Conservation (phyloP, 805 yeast genomes). For the Sugiyamaella qingdaonensis region DNA sequence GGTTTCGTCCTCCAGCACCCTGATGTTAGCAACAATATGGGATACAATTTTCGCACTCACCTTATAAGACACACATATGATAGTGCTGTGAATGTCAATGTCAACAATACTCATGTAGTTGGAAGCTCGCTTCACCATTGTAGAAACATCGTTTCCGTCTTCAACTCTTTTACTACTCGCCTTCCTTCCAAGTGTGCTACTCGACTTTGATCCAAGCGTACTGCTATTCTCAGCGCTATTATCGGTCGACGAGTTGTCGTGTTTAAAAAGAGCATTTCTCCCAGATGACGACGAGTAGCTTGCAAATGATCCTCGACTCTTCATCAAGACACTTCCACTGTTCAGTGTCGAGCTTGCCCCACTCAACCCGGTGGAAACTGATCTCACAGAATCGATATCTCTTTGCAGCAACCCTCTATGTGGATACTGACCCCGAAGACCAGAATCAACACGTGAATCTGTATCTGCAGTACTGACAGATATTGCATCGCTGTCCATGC, state of each 20-base stretch:
- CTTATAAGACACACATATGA: slow-evolving; percentile 67
- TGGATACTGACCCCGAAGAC: neutral
- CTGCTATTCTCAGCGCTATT: slow-evolving; percentile 5
- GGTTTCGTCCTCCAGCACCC: slow-evolving; percentile 63
- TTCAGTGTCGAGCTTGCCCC: slow-evolving; percentile 11
- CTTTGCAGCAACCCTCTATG: slow-evolving; percentile 12
- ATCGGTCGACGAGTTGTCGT: slow-evolving; percentile 6
- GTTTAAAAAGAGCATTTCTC: slow-evolving; percentile 1
- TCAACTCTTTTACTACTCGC: slow-evolving; percentile 8
- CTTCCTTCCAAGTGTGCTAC: slow-evolving; percentile 7
- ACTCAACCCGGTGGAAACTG: slow-evolving; percentile 13
- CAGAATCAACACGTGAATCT: neutral
- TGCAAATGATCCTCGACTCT: slow-evolving; percentile 5
- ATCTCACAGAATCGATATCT: slow-evolving; percentile 16
- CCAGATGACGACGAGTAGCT: neutral
- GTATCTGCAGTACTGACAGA: neutral
- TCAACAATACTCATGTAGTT: slow-evolving; percentile 64
- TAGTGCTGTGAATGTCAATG: slow-evolving; percentile 47
- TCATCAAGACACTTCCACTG: neutral
- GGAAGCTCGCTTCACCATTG: slow-evolving; percentile 74
- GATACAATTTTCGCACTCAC: slow-evolving; percentile 18
- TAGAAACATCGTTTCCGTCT: slow-evolving; percentile 40
- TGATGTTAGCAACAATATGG: slow-evolving; percentile 2
- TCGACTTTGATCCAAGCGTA: neutral
- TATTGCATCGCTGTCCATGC: slow-evolving; percentile 5